Evolutionary conservation across 768 basidiomycete species (phyloP).

Genomic region (Saitozyma podzolica): DNA sequence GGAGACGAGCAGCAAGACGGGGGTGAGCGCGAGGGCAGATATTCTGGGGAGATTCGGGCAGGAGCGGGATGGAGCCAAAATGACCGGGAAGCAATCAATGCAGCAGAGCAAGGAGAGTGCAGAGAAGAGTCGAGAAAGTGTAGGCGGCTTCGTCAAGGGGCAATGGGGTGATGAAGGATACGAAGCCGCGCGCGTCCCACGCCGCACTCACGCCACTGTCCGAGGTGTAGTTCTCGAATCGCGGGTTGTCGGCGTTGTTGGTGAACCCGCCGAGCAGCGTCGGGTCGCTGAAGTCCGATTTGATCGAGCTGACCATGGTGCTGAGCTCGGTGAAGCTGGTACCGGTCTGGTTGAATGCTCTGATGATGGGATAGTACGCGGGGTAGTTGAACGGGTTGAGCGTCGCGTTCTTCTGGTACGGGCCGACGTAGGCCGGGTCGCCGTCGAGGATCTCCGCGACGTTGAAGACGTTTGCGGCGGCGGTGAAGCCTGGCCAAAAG

Average conservation of each 20-base stretch:
- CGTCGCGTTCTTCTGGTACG: conserved; percentile 44
- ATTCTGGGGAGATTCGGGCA: too few relatives aligned
- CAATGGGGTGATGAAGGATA: too few relatives aligned
- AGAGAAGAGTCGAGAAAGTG: too few relatives aligned
- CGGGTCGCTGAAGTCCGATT: conserved; percentile 43
- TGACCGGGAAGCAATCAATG: too few relatives aligned
- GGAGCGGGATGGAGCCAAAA: too few relatives aligned
- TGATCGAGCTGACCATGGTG: conserved; percentile 37
- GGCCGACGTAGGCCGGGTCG: conserved; percentile 42
- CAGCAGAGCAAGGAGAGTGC: too few relatives aligned
- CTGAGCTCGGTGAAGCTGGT: conserved; percentile 37
- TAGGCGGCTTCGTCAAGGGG: too few relatives aligned
- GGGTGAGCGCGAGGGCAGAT: too few relatives aligned
- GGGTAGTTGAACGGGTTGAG: conserved; percentile 52
- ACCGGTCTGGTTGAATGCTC: conserved; percentile 46
- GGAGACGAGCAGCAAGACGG: too few relatives aligned
- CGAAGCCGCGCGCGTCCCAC: neutral
- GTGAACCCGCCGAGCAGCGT: conserved; percentile 49
- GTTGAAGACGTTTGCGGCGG: conserved; percentile 77
- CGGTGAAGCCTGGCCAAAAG: conserved; percentile 77
- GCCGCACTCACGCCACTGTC: conserved; percentile 32
- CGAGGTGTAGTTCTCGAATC: conserved; percentile 41
- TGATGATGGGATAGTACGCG: conserved; percentile 46
- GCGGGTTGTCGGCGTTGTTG: conserved; percentile 51
- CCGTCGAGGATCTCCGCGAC: conserved; percentile 70